These are phyloP conservation scores for Fusarium sp. DNA, from an alignment of 2,329 filamentous ascomycete species.

Conservation along the genomic window DNA sequence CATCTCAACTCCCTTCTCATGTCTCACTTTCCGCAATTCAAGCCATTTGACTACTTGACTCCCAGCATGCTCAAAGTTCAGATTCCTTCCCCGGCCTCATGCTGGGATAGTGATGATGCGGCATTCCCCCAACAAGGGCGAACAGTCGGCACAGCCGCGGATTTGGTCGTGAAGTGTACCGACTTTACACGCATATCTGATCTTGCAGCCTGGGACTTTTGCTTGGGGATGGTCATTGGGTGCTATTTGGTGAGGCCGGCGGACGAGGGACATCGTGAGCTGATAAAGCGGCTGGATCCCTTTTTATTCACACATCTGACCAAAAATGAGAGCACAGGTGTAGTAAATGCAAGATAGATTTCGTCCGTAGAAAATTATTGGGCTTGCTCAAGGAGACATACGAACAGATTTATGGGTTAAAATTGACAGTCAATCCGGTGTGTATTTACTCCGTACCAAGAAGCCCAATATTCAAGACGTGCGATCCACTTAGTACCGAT, in stretches of 20 bases:
- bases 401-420: background rate
- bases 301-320: background rate
- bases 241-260: background rate
- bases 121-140: background rate
- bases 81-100: background rate
- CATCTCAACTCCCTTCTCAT: background rate
- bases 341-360: background rate
- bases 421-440: background rate
- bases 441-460: background rate
- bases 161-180: background rate
- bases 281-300: background rate
- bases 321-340: background rate
- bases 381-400: background rate
- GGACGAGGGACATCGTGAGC: background rate
- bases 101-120: background rate
- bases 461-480: background rate
- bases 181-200: background rate
- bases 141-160: background rate
- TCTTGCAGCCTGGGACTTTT: background rate
- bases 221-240: background rate
- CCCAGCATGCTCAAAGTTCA: background rate
- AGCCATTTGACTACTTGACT: background rate
- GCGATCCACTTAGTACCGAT: background rate
- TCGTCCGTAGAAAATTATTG: background rate
- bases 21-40: background rate